Conservation (phyloP, 495 filamentous ascomycete species). For the Letharia columbiana region DNA sequence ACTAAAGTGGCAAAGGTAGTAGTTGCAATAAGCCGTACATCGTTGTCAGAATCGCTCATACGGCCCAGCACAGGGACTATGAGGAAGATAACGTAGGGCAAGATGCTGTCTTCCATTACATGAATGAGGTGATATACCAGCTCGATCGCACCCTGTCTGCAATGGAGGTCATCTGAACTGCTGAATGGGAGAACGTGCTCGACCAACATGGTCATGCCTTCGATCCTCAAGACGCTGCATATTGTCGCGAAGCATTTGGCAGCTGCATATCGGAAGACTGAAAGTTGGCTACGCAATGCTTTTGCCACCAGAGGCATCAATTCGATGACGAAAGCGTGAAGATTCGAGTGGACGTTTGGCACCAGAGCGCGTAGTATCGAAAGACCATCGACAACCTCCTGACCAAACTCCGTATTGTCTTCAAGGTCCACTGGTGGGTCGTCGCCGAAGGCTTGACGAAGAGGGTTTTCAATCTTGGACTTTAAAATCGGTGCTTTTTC, state of each 20-base stretch:
- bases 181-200: conserved; percentile 87
- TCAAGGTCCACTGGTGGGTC: conserved; percentile 62
- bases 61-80: conserved; percentile 95
- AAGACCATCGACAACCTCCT: conserved; percentile 86
- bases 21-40: conserved; percentile 86
- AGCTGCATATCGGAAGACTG: conserved; percentile 89
- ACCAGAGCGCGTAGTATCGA: conserved; percentile 86
- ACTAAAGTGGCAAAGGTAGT: conserved; percentile 96
- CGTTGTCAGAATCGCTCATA: conserved; percentile 98
- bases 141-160: conserved; percentile 89
- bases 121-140: conserved; percentile 91
- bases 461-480: conserved; percentile 67
- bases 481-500: conserved; percentile 72
- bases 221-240: conserved; percentile 88
- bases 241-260: conserved; percentile 96
- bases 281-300: conserved; percentile 74
- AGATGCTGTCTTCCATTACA: conserved; percentile 93
- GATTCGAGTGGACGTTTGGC: conserved; percentile 64
- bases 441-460: conserved; percentile 63
- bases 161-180: conserved; percentile 75
- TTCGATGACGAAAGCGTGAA: conserved; percentile 68
- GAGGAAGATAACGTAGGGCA: conserved; percentile 97
- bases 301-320: conserved; percentile 82
- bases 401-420: conserved; percentile 65
- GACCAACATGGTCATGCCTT: conserved; percentile 92